Evolutionary conservation across 305 asterid species (phyloP), one percentile per base, ranked within the genome.

Genomic region (Stenogyne calaminthoides): DNA sequence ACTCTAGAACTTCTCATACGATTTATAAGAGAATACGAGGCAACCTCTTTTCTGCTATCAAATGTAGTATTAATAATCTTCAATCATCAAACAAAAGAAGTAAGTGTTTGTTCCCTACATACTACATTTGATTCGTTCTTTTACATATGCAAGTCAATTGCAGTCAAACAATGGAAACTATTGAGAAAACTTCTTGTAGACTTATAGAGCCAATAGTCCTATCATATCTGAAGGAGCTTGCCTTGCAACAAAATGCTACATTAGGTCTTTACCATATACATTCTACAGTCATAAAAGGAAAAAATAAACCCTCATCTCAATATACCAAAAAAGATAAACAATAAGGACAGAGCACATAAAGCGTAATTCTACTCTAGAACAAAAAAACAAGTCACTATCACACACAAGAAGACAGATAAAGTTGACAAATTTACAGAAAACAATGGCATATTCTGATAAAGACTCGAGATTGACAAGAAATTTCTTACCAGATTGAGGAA

Each of bases 401-500:
- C 14, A 16, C 52, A n/a, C 9, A 54, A 51, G 0, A 29, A 22
- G 62, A 64, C 72, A 67, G 67, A 37, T 9, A 27, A 54, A 60
- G 14, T 9, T 19, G 34, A 8, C 60, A 18, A 55, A 55, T 9
- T 8, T 55, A 18, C 32, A 6, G 20, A 27, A 29, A 40, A 16
- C 14, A 51, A 52, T n/a, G 57, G 34, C n/a, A 44, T 8, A 60
- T 32, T 2, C 12, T 6, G 61, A 62, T 11, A 74, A 64, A 18
- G 20, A 42, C 36, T 37, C 9, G 8, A 20, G 15, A 44, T 19
- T 34, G 8, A 5, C 2, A 44, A 19, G 22, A 49, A 1, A n/a
- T 11, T 42, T 12, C 36, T 16, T 18, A 88, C 96, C 95, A 73
- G 96, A 86, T 14, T 82, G 87, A 62, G 90, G 93, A 84, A 84